phyloP scores from a whole-genome alignment of 2,329 filamentous ascomycete species.

The Penicillium expansum region DNA sequence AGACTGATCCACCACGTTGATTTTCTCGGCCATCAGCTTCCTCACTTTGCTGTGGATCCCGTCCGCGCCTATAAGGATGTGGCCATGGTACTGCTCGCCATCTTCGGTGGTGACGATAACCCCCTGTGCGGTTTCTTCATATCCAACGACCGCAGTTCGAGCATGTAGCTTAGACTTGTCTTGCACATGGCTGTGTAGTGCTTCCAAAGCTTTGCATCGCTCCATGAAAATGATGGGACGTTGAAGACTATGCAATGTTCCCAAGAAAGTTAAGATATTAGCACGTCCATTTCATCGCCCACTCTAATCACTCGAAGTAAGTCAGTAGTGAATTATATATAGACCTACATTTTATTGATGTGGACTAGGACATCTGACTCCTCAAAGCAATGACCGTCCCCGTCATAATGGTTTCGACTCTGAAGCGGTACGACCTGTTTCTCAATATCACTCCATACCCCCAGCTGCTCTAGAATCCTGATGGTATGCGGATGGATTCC shows the following conservation, averaged over 20 bases:
- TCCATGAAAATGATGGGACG: slow-evolving; percentile 22
- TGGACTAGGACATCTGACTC: slow-evolving; percentile 2
- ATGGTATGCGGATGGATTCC: slow-evolving; percentile 5
- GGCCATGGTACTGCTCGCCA: slow-evolving; percentile 31
- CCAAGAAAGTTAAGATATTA: background rate
- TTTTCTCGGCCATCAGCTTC: slow-evolving; percentile 27
- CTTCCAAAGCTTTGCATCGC: slow-evolving; percentile 17
- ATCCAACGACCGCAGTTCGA: slow-evolving; percentile 6
- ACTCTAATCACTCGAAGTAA: background rate
- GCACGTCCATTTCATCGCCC: background rate
- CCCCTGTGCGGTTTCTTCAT: slow-evolving; percentile 14
- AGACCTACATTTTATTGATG: slow-evolving; percentile 10
- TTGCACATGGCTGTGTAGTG: slow-evolving; percentile 17
- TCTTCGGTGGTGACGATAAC: slow-evolving; percentile 34
- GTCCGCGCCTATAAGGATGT: slow-evolving; percentile 42
- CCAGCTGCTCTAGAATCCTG: slow-evolving; percentile 11
- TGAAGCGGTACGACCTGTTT: slow-evolving; percentile 9
- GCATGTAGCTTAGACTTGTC: slow-evolving; percentile 10
- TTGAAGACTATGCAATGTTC: background rate
- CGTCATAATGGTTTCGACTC: slow-evolving; percentile 8
- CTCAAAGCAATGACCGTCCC: slow-evolving; percentile 8
- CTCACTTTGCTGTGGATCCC: slow-evolving; percentile 41
- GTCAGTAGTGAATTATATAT: no score
- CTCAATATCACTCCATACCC: slow-evolving; percentile 12
- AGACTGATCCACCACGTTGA: background rate